Evolutionary conservation across 441 rosid genomes (phyloP), one percentile per base, ranked within the genome.

Genomic region (Eugenia klotzschiana): DNA sequence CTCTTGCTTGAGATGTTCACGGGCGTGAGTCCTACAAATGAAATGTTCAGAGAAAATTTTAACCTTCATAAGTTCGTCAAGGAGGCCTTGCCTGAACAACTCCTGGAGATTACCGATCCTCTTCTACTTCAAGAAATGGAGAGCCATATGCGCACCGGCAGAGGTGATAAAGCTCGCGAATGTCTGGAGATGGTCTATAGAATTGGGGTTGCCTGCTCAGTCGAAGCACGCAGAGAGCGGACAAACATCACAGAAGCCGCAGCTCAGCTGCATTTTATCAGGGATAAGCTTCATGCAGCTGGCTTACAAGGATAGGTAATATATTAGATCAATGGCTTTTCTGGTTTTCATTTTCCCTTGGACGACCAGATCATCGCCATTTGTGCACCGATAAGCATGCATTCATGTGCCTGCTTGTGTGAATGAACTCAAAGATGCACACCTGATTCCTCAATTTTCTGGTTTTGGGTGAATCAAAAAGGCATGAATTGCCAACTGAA

Each of bases 271-370:
- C 41, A 60, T 60, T 60, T 60, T 16, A 29, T 60, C 73, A 29
- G 2, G 73, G 0, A 60, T 16, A 60, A 60, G 15, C 73, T 60
- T 60, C 73, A 8, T 16, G 73, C 73, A 29, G 73, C 73, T 8
- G 41, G 73, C 0, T 60, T 60, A 1, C 23, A 60, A 29, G 13
- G 73, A 60, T 60, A 60, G 41, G 73, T 60, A 29, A 16, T 27
- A 0, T 0, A 7, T 0, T 0, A 60, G 41, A 60, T 16, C 0
- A 58, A 15, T 15, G 69, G 8, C 29, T 56, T 56, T 12, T 25
- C 60, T n/a, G 0, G 0, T 25, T n/a, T 56, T 12, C 3, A 49
- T 0, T 25, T 5, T 56, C 29, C 27, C 29, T 12, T 4, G 1
- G 29, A 0, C 0, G 0, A n/a, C 29, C 3, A 0, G 8, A 25